phyloP scores from a whole-genome alignment of 2,329 filamentous ascomycete genomes.

The Sporothrix brunneoviolacea region DNA sequence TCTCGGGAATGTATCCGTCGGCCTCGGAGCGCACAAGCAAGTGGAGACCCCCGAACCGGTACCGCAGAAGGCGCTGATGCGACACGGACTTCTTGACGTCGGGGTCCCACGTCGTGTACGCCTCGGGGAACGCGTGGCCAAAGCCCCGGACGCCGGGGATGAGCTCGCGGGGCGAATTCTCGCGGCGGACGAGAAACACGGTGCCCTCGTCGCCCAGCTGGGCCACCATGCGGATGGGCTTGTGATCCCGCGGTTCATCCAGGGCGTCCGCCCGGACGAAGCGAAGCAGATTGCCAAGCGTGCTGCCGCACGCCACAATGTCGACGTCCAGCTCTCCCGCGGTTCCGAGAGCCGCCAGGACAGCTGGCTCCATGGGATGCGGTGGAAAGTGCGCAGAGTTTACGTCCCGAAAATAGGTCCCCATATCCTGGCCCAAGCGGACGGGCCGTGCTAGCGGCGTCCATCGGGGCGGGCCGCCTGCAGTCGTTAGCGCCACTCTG shows the following conservation, averaged over 20 bases:
- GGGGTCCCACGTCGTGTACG: conserved; percentile 56
- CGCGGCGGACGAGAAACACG: conserved; percentile 56
- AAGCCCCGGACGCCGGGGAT: conserved; percentile 52
- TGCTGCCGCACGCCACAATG: conserved; percentile 54
- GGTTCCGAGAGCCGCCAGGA: conserved; percentile 31
- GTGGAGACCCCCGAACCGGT: conserved; percentile 46
- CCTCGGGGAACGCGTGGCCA: conserved; percentile 60
- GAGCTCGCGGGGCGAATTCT: conserved; percentile 51
- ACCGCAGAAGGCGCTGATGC: conserved; percentile 56
- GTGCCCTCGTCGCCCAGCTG: neutral
- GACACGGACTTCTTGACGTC: conserved; percentile 48
- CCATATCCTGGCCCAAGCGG: conserved; percentile 37
- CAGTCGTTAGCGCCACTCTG: neutral
- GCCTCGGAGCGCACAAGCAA: conserved; percentile 50
- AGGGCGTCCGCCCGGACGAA: neutral
- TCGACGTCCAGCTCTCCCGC: conserved; percentile 37
- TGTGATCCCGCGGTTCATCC: neutral
- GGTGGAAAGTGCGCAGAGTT: conserved; percentile 45
- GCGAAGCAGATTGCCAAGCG: conserved; percentile 47
- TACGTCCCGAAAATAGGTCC: conserved; percentile 45
- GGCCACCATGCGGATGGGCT: conserved; percentile 3
- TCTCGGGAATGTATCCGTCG: conserved; percentile 45
- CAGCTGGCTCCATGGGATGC: conserved; percentile 45
- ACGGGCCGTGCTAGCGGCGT: conserved; percentile 31
- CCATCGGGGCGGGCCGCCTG: conserved; percentile 47